Evolutionary conservation across 345 rosid species (phyloP).

Genomic region (Excoecaria cochinchinensis): DNA sequence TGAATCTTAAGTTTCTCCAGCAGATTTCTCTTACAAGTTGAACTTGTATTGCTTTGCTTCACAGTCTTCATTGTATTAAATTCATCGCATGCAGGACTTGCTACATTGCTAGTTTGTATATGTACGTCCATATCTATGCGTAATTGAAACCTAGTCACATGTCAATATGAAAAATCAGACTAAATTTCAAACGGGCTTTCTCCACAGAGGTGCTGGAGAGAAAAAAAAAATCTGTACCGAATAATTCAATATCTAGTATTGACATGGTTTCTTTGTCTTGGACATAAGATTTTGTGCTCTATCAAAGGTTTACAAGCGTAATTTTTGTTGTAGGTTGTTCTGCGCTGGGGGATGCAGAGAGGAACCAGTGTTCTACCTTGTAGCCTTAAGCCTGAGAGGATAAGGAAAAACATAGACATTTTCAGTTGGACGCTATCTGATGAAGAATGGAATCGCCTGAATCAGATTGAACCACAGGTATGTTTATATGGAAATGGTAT

Average conservation of each 20-base stretch:
- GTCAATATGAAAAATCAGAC: too few relatives aligned
- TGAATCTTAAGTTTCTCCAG: too few relatives aligned
- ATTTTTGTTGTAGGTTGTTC: slow-evolving; percentile 38
- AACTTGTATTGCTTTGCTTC: too few relatives aligned
- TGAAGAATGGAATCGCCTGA: slow-evolving; percentile 46
- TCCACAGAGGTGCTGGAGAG: background rate
- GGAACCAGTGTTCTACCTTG: slow-evolving; percentile 62
- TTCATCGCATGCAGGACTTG: too few relatives aligned
- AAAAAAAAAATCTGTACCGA: background rate
- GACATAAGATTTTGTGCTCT: background rate
- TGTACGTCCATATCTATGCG: too few relatives aligned
- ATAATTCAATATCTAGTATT: background rate
- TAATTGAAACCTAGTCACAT: too few relatives aligned
- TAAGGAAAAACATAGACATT: slow-evolving; percentile 50
- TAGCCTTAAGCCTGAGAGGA: slow-evolving; percentile 54
- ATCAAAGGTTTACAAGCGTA: background rate
- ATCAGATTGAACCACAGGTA: slow-evolving; percentile 55
- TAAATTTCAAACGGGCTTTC: background rate
- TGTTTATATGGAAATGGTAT: slow-evolving; percentile 51
- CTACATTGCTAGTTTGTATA: too few relatives aligned
- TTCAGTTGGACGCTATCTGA: slow-evolving; percentile 50
- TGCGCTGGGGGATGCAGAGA: slow-evolving; percentile 63
- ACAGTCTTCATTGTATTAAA: too few relatives aligned
- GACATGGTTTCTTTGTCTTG: background rate
- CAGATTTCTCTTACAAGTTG: too few relatives aligned